Evolutionary conservation across 2,329 filamentous ascomycete genomes (phyloP), one percentile per base, ranked within the genome.

Genomic region (Colletotrichum sp.): DNA sequence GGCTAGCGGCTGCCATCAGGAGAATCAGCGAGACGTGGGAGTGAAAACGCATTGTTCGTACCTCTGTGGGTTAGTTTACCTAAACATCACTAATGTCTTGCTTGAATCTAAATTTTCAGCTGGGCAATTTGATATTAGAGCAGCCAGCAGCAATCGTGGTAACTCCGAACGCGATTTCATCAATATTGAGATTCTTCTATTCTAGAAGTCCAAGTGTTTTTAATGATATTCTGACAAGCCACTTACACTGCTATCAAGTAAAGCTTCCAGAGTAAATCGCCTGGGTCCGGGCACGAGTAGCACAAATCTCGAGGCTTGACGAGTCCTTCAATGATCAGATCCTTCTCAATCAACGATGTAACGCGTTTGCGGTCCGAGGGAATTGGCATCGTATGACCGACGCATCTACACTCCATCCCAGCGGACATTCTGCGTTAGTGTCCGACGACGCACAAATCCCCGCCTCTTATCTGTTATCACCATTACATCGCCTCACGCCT

Each of bases 1-100:
- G 93, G 79, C 85, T 96, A 72, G 92, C 78, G 10, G 22, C 36
- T 18, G 64, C 39, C 16, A 26, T 67, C 24, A 34, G 15, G 22
- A 59, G 55, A 18, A 18, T 59, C 22, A 28, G 26, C 8, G 55
- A 59, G 15, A 28, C 55, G 9, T 7, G 7, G 5, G n/a, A 16
- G 5, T 57, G 52, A 57, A 9, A 16, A 57, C 13, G 12, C 8
- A 8, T 57, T 9, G 12, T 57, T 16, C 13, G 7, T 26, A 26
- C 52, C 16, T 57, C 7, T 57, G 9, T 44, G 9, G 9, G 5
- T 44, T 44, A 10, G 4, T 13, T 8, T 3, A n/a, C n/a, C n/a
- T n/a, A 13, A n/a, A 22, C 9, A 48, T 48, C 9, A 22, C n/a
- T 12, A 12, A 22, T 13, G n/a, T 4, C 44, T 22, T 48, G n/a